Percentiles rank a stretch among this genome's conserved stretches.
Conservation (phyloP, 306 rosid genomes). For the Vigna nakashimae region DNA sequence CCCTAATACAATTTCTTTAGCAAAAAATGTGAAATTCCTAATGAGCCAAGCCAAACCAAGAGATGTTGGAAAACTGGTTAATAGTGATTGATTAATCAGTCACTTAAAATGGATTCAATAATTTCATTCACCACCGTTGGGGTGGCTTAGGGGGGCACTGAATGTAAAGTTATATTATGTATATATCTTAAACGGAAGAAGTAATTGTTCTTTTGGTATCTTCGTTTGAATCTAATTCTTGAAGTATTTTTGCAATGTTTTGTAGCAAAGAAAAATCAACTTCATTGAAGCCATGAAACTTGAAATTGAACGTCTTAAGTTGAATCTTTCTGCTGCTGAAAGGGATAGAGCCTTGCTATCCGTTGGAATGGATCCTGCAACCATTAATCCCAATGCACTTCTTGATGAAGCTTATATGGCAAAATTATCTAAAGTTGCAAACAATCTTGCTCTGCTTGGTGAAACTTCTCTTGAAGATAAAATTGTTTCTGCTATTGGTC, state of each 20-base stretch:
- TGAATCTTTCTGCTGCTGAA: constrained; percentile 96
- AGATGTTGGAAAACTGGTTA: constrained; percentile 36
- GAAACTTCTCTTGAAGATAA: constrained; percentile 90
- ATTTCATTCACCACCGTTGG: constrained; percentile 7
- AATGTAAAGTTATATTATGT: constrained; percentile 17
- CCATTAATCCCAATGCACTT: constrained; percentile 81
- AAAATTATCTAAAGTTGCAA: constrained; percentile 81
- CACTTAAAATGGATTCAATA: constrained; percentile 14
- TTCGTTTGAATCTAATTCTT: constrained; percentile 30
- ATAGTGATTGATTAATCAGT: constrained; percentile 19
- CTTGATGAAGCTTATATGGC: constrained; percentile 75
- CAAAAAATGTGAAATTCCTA: not conserved
- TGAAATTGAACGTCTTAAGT: constrained; percentile 90
- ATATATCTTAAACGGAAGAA: constrained; percentile 7
- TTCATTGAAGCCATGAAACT: constrained; percentile 91
- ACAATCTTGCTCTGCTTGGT: constrained; percentile 84
- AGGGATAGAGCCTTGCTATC: constrained; percentile 89
- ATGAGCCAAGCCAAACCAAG: constrained; percentile 28
- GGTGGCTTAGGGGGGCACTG: constrained; percentile 1
- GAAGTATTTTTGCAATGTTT: constrained; percentile 38
- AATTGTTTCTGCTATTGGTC: constrained; percentile 82
- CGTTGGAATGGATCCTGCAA: constrained; percentile 86
- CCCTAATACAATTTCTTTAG: constrained; percentile 18
- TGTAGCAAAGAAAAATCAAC: constrained; percentile 71
- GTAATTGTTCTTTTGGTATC: constrained; percentile 28